Evolutionary conservation across 2,329 filamentous ascomycete species (phyloP).

Genomic region (Lasiodiplodia theobromae): DNA sequence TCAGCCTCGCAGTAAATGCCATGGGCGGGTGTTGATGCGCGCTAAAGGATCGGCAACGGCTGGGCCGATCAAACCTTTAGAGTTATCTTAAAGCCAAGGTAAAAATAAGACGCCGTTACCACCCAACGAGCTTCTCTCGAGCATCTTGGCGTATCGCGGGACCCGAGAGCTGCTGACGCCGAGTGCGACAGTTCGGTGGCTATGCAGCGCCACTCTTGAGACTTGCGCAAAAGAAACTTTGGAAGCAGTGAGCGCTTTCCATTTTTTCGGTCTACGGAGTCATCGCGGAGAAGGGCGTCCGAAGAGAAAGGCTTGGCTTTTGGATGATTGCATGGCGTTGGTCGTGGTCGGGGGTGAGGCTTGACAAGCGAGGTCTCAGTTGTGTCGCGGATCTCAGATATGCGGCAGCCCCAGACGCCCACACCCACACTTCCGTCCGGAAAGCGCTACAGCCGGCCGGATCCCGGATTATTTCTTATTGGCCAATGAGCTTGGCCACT

Average conservation of each 20-base stretch:
- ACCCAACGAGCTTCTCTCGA: slow-evolving; percentile 1
- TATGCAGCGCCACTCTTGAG: background rate
- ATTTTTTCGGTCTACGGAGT: background rate
- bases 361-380: slow-evolving; percentile 26
- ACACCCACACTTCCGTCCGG: slow-evolving; percentile 13
- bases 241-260: no score
- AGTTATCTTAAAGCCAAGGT: slow-evolving; percentile 23
- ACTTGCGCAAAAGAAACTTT: background rate
- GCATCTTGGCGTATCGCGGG: no score
- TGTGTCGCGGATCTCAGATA: slow-evolving; percentile 21
- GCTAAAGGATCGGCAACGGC: slow-evolving; percentile 9
- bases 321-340: slow-evolving; percentile 2
- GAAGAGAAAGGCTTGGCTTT: background rate
- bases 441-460: slow-evolving; percentile 6
- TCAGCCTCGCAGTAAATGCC: slow-evolving; percentile 15
- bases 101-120: slow-evolving; percentile 3
- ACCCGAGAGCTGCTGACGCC: background rate
- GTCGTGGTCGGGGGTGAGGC: slow-evolving; percentile 6
- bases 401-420: slow-evolving; percentile 23
- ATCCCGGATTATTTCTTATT: slow-evolving; percentile 2
- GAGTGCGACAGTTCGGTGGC: background rate
- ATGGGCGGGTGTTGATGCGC: slow-evolving; percentile 16
- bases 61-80: slow-evolving; percentile 18
- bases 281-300: background rate
- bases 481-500: background rate